Conservation (phyloP, 2,329 filamentous ascomycete species). For the Penicillium occitanis region DNA sequence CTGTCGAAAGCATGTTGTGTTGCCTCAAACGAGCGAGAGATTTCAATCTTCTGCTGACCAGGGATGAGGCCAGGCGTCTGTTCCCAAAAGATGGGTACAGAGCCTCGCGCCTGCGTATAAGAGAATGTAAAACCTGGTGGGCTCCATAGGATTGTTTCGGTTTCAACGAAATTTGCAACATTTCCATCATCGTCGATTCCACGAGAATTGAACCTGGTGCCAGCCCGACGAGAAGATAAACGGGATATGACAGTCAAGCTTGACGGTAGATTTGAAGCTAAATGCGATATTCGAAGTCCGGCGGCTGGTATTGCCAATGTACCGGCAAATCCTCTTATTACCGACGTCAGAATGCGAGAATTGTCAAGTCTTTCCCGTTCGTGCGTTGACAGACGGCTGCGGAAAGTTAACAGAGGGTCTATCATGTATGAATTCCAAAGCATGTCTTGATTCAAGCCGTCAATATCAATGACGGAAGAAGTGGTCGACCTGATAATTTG, state of each 20-base stretch:
- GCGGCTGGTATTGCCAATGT: slow-evolving; percentile 81
- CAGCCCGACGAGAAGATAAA: slow-evolving; percentile 84
- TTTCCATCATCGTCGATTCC: slow-evolving; percentile 97
- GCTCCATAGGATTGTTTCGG: slow-evolving; percentile 88
- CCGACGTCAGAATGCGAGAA: slow-evolving; percentile 85
- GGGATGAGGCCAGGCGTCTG: slow-evolving; percentile 84
- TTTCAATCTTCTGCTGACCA: slow-evolving; percentile 88
- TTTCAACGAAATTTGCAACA: slow-evolving; percentile 98
- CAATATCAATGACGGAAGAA: slow-evolving; percentile 78
- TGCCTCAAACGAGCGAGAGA: slow-evolving; percentile 84
- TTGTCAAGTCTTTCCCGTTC: slow-evolving; percentile 79
- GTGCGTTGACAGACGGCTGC: slow-evolving; percentile 71
- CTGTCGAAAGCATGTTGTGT: slow-evolving; percentile 94
- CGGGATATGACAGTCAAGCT: slow-evolving; percentile 87
- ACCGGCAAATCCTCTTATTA: slow-evolving; percentile 87
- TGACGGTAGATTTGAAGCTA: slow-evolving; percentile 71
- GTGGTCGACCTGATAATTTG: slow-evolving; percentile 63
- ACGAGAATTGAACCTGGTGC: slow-evolving; percentile 93
- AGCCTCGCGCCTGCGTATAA: slow-evolving; percentile 88
- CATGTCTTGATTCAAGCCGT: slow-evolving; percentile 88
- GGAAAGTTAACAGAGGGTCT: slow-evolving; percentile 83
- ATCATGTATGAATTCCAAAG: slow-evolving; percentile 99
- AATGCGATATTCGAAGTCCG: slow-evolving; percentile 66
- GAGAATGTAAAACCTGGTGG: slow-evolving; percentile 78
- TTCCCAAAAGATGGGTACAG: slow-evolving; percentile 96